Evolutionary conservation across 805 yeast species (phyloP), one percentile per base, ranked within the genome.

Genomic region (Scheffersomyces ergatensis): DNA sequence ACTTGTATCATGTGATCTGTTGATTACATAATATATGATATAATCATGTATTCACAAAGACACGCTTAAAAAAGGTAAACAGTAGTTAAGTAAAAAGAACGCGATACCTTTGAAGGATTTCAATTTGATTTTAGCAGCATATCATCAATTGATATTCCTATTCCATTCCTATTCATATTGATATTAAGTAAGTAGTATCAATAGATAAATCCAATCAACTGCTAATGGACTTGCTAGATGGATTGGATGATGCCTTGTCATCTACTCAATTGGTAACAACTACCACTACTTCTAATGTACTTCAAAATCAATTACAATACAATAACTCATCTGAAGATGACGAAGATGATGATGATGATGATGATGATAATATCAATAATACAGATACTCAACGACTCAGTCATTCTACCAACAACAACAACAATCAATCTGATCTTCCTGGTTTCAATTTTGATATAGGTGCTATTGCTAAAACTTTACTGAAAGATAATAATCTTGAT

Each of bases 191-290:
- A n/a, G n/a, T n/a, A n/a, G n/a, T n/a, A n/a, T n/a, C n/a, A n/a
- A n/a, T n/a, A n/a, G n/a, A n/a, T n/a, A n/a, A n/a, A n/a, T n/a
- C n/a, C n/a, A n/a, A n/a, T n/a, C n/a, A n/a, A n/a, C n/a, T n/a
- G n/a, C n/a, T n/a, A 11, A 57, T 54, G 60, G 59, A 55, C 33
- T 51, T 57, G 40, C 38, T 55, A 34, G 55, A 55, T 36, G 44
- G 39, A 14, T 51, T 53, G 14, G 57, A 55, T 13, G 56, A 51
- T 25, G 17, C 34, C 20, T 11, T 23, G 11, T 36, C 47, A n/a
- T 14, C 37, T 3, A 40, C 24, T 25, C 41, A 33, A 15, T 9
- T 21, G 9, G n/a, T n/a, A n/a, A n/a, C n/a, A n/a, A n/a, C n/a
- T n/a, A n/a, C n/a, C n/a, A n/a, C n/a, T n/a, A 21, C 24, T 21